Evolutionary conservation across 225 moss, liverwort and hornwort genomes (phyloP), one percentile per base, ranked within the genome.

Genomic region (Climacium dendroides): DNA sequence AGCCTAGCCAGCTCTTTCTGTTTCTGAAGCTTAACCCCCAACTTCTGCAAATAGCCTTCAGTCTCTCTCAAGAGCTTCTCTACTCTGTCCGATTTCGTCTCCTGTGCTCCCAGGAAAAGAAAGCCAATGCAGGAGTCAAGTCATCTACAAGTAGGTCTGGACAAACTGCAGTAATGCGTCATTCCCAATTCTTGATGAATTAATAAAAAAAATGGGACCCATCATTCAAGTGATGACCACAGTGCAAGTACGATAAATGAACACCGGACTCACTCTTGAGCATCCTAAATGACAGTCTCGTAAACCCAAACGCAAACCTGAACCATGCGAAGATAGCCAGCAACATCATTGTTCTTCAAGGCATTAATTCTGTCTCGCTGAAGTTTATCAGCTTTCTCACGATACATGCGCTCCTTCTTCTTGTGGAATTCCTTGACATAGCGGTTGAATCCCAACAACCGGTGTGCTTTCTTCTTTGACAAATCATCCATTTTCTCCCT

Each of bases 241-340:
- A 41, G n/a, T 28, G 60, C 66, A 66, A 72, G 59, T 85, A 61
- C 53, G 85, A 87, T 22, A 85, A 73, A 52, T 67, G 78, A 77
- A 72, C 83, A 73, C 48, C 28, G 8, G 55, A 43, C 32, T 72
- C 80, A 71, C 25, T 87, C 61, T 61, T 28, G 74, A 79, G 61
- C 60, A 78, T 65, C 64, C 61, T 37, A 84, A 76, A 82, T 55
- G 58, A 59, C 60, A 83, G 20, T 41, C 80, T 76, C 48, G 41
- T 69, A 62, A 62, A 83, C 20, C 59, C 45, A 86, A 87, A n/a
- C 84, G 54, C 91, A 70, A 85, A 97, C 98, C 96, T 99, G 95
- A 89, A 99, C 99, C 99, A 99, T 99, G 61, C 99, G 99, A 91
- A 99, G 96, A 87, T 99, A 99, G 60, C 99, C 96, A 92, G 96